Evolutionary conservation across 73 alveolate species (phyloP).

Genomic region (Symbiodinium pilosum): DNA sequence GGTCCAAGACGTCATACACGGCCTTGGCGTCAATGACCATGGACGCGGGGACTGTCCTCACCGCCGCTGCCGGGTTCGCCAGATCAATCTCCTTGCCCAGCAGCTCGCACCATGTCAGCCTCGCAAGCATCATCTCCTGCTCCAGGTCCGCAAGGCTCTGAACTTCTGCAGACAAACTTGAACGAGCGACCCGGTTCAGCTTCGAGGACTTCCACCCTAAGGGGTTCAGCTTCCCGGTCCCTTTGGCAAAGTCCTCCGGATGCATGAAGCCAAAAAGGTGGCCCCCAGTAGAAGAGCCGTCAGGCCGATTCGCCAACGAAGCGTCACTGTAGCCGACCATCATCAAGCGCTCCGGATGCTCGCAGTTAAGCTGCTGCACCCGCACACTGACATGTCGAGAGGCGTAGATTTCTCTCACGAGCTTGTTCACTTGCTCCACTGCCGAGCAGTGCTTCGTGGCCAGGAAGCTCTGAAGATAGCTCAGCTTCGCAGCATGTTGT

Average conservation of each 20-base stretch:
- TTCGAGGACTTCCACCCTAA: background rate
- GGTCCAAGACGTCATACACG: background rate
- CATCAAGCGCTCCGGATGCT: background rate
- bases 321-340: background rate
- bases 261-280: background rate
- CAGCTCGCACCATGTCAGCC: background rate
- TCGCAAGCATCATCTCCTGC: background rate
- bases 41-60: background rate
- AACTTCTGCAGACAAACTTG: background rate
- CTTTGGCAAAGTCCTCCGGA: background rate
- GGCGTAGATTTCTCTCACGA: background rate
- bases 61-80: background rate
- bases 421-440: background rate
- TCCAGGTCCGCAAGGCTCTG: background rate
- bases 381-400: background rate
- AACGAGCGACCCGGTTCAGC: background rate
- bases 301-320: background rate
- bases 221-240: background rate
- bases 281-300: background rate
- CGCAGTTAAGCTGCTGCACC: background rate
- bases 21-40: constrained; percentile 12
- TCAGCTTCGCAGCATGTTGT: background rate
- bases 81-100: background rate
- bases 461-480: background rate
- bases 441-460: background rate